These are phyloP conservation scores for Starmerella lactis-condensi DNA, from an alignment of 805 yeast genomes.

Conservation along the genomic window DNA sequence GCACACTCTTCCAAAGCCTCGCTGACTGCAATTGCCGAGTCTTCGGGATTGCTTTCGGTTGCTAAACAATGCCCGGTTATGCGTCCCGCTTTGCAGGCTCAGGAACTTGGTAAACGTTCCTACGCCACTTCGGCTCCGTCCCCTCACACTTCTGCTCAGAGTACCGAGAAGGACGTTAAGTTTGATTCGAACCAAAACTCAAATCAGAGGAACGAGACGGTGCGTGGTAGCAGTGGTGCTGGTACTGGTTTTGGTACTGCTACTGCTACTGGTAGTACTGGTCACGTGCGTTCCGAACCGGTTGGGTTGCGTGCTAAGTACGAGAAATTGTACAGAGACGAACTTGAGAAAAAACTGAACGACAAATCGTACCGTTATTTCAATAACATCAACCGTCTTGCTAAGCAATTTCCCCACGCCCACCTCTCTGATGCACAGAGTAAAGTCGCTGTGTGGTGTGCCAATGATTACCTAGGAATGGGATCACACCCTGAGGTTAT, in stretches of 20 bases:
- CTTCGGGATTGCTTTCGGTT: slow-evolving; percentile 29
- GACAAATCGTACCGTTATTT: slow-evolving; percentile 92
- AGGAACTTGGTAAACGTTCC: neutral
- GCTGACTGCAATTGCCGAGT: slow-evolving; percentile 36
- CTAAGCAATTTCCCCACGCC: slow-evolving; percentile 82
- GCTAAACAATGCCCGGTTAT: slow-evolving; percentile 81
- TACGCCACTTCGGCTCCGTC: slow-evolving; percentile 15
- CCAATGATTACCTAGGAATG: slow-evolving; percentile 94
- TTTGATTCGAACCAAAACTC: neutral
- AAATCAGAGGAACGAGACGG: slow-evolving; percentile 1
- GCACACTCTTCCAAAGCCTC: slow-evolving; percentile 37
- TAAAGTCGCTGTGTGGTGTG: slow-evolving; percentile 96
- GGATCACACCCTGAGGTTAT: slow-evolving; percentile 62
- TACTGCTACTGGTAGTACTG: slow-evolving; percentile 9
- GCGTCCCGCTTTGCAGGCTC: slow-evolving; percentile 45
- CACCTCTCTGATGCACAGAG: slow-evolving; percentile 59
- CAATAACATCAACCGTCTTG: slow-evolving; percentile 92
- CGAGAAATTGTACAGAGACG: slow-evolving; percentile 31
- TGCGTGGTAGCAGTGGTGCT: slow-evolving; percentile 15
- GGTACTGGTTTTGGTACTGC: slow-evolving; percentile 22
- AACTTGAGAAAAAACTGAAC: slow-evolving; percentile 51
- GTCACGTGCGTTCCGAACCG: neutral
- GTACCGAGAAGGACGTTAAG: slow-evolving; percentile 10
- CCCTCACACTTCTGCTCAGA: slow-evolving; percentile 18
- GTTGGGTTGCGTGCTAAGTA: slow-evolving; percentile 5